Conservation (phyloP, 257 asterid species). For the Petunia axillaris region DNA sequence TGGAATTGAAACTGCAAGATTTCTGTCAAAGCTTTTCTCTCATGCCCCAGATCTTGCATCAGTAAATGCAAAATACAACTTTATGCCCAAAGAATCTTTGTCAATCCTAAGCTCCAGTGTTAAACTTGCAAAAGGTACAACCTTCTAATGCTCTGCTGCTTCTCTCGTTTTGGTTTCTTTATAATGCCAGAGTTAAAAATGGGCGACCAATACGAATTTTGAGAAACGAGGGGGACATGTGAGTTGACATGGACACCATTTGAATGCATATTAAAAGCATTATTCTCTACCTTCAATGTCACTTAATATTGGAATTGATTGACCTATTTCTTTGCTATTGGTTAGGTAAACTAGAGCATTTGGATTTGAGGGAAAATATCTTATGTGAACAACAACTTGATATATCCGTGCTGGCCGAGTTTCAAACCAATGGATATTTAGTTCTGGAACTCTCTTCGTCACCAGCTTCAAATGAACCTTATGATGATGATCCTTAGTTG, state of each 20-base stretch:
- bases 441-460: slow-evolving; percentile 42
- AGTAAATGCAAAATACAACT: slow-evolving; percentile 69
- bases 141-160: slow-evolving; percentile 18
- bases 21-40: slow-evolving; percentile 62
- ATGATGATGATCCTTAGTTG: slow-evolving; percentile 76
- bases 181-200: not conserved
- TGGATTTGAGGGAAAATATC: slow-evolving; percentile 75
- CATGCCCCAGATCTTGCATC: slow-evolving; percentile 54
- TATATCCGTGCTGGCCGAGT: slow-evolving; percentile 49
- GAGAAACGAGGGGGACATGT: not conserved
- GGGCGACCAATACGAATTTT: not conserved
- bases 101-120: slow-evolving; percentile 55
- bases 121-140: slow-evolving; percentile 64
- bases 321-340: slow-evolving; percentile 26
- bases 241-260: not conserved
- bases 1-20: slow-evolving; percentile 76
- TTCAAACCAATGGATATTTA: slow-evolving; percentile 47
- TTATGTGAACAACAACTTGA: slow-evolving; percentile 43
- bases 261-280: not conserved
- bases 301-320: slow-evolving; percentile 1
- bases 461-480: slow-evolving; percentile 47
- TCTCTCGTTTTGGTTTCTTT: not conserved
- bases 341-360: slow-evolving; percentile 70
- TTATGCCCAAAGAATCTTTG: slow-evolving; percentile 73
- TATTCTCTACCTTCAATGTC: not conserved